Evolutionary conservation across 1,284 basidiomycete species (phyloP).

Genomic region (Pseudozyma flocculosa): DNA sequence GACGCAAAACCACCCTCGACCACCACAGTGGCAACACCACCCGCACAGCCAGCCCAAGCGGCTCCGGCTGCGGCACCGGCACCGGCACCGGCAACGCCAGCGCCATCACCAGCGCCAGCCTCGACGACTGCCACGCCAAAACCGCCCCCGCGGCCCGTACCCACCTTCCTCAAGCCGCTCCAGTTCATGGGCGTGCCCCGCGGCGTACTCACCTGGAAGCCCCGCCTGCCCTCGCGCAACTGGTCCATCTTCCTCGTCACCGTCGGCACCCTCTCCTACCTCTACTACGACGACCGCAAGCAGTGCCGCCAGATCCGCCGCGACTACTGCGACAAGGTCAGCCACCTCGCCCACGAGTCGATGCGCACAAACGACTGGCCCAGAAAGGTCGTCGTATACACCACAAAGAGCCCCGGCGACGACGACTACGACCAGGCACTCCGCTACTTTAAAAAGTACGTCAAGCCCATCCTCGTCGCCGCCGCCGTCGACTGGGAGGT

Average conservation of each 20-base stretch:
- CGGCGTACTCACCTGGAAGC: conserved; percentile 60
- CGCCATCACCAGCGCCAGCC: conserved; percentile 8
- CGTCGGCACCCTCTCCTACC: conserved; percentile 70
- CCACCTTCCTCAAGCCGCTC: conserved; percentile 54
- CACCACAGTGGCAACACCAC: no score
- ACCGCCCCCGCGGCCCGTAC: conserved; percentile 35
- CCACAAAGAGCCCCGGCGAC: conserved; percentile 88
- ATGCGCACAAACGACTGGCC: conserved; percentile 70
- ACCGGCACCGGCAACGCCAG: conserved; percentile 8
- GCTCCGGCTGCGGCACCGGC: no score
- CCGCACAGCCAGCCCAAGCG: no score
- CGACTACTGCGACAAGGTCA: conserved; percentile 77
- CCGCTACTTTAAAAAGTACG: conserved; percentile 89
- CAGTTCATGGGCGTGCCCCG: conserved; percentile 62
- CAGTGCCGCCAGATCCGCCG: conserved; percentile 75
- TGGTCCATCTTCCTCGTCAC: conserved; percentile 87
- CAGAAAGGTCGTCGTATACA: conserved; percentile 82
- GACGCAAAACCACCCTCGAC: no score
- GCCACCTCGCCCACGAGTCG: conserved; percentile 71
- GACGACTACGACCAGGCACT: conserved; percentile 82
- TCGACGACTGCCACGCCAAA: conserved; percentile 11
- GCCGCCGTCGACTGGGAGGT: conserved; percentile 90
- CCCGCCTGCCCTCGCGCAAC: conserved; percentile 77
- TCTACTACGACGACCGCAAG: conserved; percentile 80
- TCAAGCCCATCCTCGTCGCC: conserved; percentile 94